Evolutionary conservation across 2,329 filamentous ascomycete species (phyloP), one percentile per base, ranked within the genome.

Genomic region (Colletotrichum agaves): DNA sequence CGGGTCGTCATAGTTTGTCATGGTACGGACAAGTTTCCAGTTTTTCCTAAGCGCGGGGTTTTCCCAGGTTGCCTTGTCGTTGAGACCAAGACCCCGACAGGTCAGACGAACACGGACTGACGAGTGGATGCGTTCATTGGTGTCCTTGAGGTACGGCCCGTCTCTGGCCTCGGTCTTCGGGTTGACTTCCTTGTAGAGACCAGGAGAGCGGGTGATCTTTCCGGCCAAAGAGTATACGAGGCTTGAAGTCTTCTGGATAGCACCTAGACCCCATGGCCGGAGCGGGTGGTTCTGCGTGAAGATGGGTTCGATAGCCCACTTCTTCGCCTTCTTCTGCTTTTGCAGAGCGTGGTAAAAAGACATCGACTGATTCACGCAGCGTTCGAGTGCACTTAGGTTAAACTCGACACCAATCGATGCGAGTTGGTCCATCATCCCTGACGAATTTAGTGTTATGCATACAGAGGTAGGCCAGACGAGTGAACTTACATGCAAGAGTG

Each of bases 381-480:
- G 80, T 23, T 78, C 75, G 50, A 85, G 73, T 5, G 80, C 80
- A 0, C 74, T 75, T 3, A 77, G 70, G 69, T 84, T 77, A 69
- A 86, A 86, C 71, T 87, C 83, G 37, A 84, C 80, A 6, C 83
- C 84, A 5, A 87, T 76, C 5, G 83, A 84, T 4, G 82, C 79
- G 53, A 87, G 77, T 69, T 87, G 85, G 55, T 87, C 85, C 82
- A 86, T 85, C 84, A 86, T 86, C 84, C 84, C 83, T 85, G 62
- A 5, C 5, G 0, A 4, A 1, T 21, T 62, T 11, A 65, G 49
- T 11, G 2, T 2, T 3, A 27, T 27, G 27, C 6, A 27, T n/a
- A 47, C 12, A 46, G 8, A 10, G 27, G 15, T 12, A 33, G 61
- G 2, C 10, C 35, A 15, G 47, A 52, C 10, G 0, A 52, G 8